A percentile compares a stretch with the other conserved stretches of the same genome.
phyloP scores from a whole-genome alignment of 495 filamentous ascomycete species.

The Neohortaea acidophila region DNA sequence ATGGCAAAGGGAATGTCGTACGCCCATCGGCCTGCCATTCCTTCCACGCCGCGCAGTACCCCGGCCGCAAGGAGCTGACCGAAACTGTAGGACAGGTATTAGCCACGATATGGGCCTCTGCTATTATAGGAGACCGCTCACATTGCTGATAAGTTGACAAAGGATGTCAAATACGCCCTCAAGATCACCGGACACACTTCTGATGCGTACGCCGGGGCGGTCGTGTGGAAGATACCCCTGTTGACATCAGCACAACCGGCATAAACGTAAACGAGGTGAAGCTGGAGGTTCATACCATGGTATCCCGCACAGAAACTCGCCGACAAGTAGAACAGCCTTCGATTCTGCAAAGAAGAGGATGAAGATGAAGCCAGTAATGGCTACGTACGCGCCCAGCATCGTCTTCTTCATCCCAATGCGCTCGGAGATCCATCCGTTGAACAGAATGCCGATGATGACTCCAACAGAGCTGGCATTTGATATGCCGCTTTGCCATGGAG shows the following conservation, averaged over 20 bases:
- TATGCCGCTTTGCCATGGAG: conserved; percentile 60
- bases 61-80: conserved; percentile 23
- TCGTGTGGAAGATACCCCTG: conserved; percentile 31
- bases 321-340: conserved; percentile 17
- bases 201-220: conserved; percentile 16
- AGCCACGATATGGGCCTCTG: too few species aligned
- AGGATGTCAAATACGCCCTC: conserved; percentile 16
- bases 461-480: conserved; percentile 50
- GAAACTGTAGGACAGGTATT: too few species aligned
- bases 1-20: conserved; percentile 22
- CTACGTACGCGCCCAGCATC: conserved; percentile 18
- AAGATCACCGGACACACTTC: conserved; percentile 18
- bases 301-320: conserved; percentile 58
- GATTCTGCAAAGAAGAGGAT: conserved; percentile 23
- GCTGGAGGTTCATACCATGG: conserved; percentile 71
- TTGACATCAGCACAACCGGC: too few species aligned
- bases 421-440: conserved; percentile 23
- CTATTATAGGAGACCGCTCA: too few species aligned
- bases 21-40: conserved; percentile 17
- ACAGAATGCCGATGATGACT: conserved; percentile 47
- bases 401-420: conserved; percentile 20
- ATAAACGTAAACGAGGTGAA: too few species aligned
- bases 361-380: conserved; percentile 25
- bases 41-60: conserved; percentile 17
- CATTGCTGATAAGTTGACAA: conserved; percentile 16